Conservation (phyloP, 352 stramenopile genomes). For the Pythium dissotocum region DNA sequence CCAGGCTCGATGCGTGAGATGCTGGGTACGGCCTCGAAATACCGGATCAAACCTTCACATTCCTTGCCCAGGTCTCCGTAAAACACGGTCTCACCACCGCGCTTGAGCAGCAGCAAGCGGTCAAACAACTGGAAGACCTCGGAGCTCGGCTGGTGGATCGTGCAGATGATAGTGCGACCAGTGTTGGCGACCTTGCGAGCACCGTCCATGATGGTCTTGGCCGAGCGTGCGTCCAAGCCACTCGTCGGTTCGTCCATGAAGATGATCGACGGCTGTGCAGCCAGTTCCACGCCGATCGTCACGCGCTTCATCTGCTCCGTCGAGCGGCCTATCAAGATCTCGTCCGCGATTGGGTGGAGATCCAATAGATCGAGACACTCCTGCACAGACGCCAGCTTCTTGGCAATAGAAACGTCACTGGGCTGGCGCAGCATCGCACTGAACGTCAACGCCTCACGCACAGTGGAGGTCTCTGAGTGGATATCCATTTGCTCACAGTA, state of each 20-base stretch:
- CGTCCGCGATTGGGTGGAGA: conserved; percentile 35
- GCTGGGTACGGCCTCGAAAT: conserved; percentile 53
- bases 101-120: conserved; percentile 8
- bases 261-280: conserved; percentile 50
- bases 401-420: conserved; percentile 18
- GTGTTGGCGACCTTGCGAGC: conserved; percentile 67
- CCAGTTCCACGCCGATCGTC: conserved; percentile 86
- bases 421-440: conserved; percentile 60
- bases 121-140: conserved; percentile 23
- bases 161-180: conserved; percentile 79
- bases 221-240: conserved; percentile 21
- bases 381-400: conserved; percentile 39
- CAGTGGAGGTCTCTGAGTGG: conserved; percentile 41
- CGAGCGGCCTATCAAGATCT: conserved; percentile 34
- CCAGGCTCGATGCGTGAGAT: conserved; percentile 32
- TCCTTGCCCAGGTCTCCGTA: conserved; percentile 26
- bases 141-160: conserved; percentile 30
- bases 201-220: conserved; percentile 52
- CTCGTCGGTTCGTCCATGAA: conserved; percentile 30
- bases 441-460: conserved; percentile 80
- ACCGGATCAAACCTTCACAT: conserved; percentile 32
- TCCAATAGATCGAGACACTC: conserved; percentile 42
- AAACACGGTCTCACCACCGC: conserved; percentile 14
- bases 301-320: conserved; percentile 43
- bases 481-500: conserved; percentile 21